These are phyloP conservation scores for Hyphopichia khmerensis DNA, from an alignment of 1,139 yeast species.

Conservation along the genomic window DNA sequence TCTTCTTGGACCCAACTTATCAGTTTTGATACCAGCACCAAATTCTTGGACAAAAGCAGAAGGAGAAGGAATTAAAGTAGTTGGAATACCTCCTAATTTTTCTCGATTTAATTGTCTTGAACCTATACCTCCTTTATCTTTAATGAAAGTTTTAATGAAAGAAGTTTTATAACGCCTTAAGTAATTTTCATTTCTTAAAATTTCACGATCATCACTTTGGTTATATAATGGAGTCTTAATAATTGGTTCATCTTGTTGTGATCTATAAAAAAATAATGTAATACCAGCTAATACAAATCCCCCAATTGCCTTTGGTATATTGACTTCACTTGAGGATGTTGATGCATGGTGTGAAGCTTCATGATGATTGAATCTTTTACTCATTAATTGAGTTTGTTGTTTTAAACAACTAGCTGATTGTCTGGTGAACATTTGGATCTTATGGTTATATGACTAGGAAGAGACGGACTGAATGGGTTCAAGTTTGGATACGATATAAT, in stretches of 20 bases:
- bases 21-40: slow-evolving; percentile 48
- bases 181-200: slow-evolving; percentile 39
- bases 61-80: slow-evolving; percentile 42
- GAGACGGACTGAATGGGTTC: too few relatives aligned
- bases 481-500: too few relatives aligned
- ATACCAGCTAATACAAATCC: slow-evolving; percentile 42
- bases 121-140: slow-evolving; percentile 50
- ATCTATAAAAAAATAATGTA: slow-evolving; percentile 37
- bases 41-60: slow-evolving; percentile 42
- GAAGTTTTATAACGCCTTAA: slow-evolving; percentile 41
- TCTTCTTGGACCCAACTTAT: slow-evolving; percentile 47
- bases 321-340: slow-evolving; percentile 26
- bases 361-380: slow-evolving; percentile 4
- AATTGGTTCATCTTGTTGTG: slow-evolving; percentile 37
- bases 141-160: slow-evolving; percentile 41
- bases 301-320: slow-evolving; percentile 41
- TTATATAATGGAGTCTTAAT: slow-evolving; percentile 40
- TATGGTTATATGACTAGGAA: not conserved
- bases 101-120: slow-evolving; percentile 41
- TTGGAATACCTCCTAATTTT: slow-evolving; percentile 29
- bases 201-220: slow-evolving; percentile 35
- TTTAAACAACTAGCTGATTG: slow-evolving; percentile 2
- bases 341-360: slow-evolving; percentile 7
- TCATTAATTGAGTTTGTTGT: slow-evolving; percentile 1
- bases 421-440: slow-evolving; percentile 2